Percentiles rank a stretch among this genome's conserved stretches.
Conservation (phyloP, 1,284 basidiomycete genomes). For the Stygiomarasmius scandens region DNA sequence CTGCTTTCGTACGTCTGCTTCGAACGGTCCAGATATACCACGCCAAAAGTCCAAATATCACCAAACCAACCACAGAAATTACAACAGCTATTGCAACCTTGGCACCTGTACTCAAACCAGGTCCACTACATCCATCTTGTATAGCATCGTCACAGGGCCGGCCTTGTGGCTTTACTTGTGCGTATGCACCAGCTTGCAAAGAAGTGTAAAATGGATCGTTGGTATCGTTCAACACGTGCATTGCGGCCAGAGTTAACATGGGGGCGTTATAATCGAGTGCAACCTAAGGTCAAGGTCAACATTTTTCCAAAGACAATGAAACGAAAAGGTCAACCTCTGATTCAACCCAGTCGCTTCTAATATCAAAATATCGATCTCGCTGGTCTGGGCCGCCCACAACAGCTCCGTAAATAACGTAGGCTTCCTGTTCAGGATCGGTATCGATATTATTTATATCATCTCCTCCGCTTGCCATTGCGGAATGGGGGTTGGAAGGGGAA, state of each 20-base stretch:
- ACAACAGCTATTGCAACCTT: slow-evolving; percentile 76
- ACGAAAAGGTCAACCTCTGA: slow-evolving; percentile 56
- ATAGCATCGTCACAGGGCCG: slow-evolving; percentile 78
- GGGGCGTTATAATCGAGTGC: slow-evolving; percentile 87
- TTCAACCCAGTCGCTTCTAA: slow-evolving; percentile 81
- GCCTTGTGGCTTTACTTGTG: slow-evolving; percentile 62
- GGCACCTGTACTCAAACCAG: slow-evolving; percentile 55
- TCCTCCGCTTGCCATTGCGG: slow-evolving; percentile 84
- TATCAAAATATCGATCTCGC: slow-evolving; percentile 79
- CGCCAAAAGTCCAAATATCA: slow-evolving; percentile 49
- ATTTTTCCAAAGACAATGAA: slow-evolving; percentile 10
- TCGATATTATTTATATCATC: slow-evolving; percentile 71
- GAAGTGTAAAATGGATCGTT: slow-evolving; percentile 81
- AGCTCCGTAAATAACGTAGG: slow-evolving; percentile 83
- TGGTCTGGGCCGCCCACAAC: slow-evolving; percentile 86
- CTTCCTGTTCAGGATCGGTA: slow-evolving; percentile 68
- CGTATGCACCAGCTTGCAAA: slow-evolving; percentile 68
- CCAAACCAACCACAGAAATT: slow-evolving; percentile 61
- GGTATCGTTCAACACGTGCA: slow-evolving; percentile 65
- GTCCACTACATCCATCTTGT: slow-evolving; percentile 46
- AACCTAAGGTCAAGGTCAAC: slow-evolving; percentile 43
- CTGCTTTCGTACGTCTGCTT: neutral
- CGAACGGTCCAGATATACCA: slow-evolving; percentile 41
- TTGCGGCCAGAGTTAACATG: slow-evolving; percentile 79
- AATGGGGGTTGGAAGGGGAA: slow-evolving; percentile 87